Conservation (phyloP, 306 rosid genomes). For the Cucurbita pepo region DNA sequence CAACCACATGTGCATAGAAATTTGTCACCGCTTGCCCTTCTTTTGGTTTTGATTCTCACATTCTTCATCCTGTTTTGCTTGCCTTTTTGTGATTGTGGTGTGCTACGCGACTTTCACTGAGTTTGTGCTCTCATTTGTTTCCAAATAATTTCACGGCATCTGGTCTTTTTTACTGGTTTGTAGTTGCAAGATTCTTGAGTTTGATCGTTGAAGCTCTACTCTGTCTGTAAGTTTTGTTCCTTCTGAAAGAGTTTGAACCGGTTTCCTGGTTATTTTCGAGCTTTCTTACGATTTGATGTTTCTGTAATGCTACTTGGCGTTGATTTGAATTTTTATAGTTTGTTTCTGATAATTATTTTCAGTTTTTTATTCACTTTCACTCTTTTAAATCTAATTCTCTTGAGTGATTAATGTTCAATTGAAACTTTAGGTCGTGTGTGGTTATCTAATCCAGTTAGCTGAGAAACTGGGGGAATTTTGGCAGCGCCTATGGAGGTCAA, state of each 20-base stretch:
- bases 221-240: not conserved
- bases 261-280: not conserved
- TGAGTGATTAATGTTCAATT: not conserved
- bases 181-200: not conserved
- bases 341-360: not conserved
- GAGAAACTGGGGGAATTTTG: not conserved
- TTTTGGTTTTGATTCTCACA: not conserved
- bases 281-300: not conserved
- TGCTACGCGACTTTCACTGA: not conserved
- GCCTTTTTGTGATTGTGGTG: not conserved
- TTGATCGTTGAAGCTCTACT: not conserved
- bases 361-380: not conserved
- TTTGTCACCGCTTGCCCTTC: not conserved
- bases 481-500: constrained; percentile 38
- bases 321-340: not conserved
- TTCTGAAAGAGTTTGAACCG: not conserved
- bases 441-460: not conserved
- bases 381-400: not conserved
- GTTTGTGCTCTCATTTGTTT: not conserved
- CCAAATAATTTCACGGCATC: not conserved
- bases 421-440: not conserved
- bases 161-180: not conserved
- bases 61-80: not conserved
- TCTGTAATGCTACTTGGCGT: not conserved
- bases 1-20: no score